These are phyloP conservation scores for Glonium stellatum DNA, from an alignment of 495 filamentous ascomycete species.

Conservation along the genomic window DNA sequence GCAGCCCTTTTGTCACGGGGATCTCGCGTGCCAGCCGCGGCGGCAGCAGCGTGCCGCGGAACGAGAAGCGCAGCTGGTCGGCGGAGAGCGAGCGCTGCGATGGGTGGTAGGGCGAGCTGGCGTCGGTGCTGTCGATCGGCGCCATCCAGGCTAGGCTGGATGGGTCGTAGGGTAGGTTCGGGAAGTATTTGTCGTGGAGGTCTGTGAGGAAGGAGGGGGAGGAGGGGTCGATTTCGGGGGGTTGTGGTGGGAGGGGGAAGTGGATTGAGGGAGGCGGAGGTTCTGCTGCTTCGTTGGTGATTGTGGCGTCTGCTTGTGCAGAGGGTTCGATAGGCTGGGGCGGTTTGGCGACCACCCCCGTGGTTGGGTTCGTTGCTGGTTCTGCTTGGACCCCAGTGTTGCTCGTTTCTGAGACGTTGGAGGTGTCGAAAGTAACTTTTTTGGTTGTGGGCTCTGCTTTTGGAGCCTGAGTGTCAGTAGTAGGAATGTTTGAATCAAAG, in stretches of 20 bases:
- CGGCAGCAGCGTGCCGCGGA: constrained; percentile 67
- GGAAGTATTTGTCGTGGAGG: constrained; percentile 89
- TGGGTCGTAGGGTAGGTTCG: constrained; percentile 73
- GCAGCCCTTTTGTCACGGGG: constrained; percentile 68
- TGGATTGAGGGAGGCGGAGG: constrained; percentile 40
- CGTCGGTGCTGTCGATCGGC: constrained; percentile 51
- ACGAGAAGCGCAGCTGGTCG: constrained; percentile 79
- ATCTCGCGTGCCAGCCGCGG: constrained; percentile 65
- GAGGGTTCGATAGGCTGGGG: constrained; percentile 32
- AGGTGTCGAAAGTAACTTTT: constrained; percentile 28
- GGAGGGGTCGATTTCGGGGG: constrained; percentile 72
- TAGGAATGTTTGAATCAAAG: constrained; percentile 1
- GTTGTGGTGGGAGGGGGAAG: constrained; percentile 52
- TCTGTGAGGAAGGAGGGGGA: constrained; percentile 74
- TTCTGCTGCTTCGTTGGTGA: background rate
- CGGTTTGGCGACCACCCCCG: constrained; percentile 24
- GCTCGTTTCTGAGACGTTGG: constrained; percentile 3
- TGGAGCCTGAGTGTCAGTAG: background rate
- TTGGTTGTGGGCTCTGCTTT: constrained; percentile 12
- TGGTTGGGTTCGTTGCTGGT: background rate
- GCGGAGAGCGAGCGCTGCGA: constrained; percentile 60
- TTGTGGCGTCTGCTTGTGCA: constrained; percentile 36
- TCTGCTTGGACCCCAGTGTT: background rate
- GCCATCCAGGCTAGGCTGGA: constrained; percentile 85
- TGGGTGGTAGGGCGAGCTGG: constrained; percentile 70